Percentiles rank a stretch among this genome's conserved stretches.
Evolutionary conservation across 352 stramenopile species (phyloP).

Genomic region (Thalassiosira exigua): DNA sequence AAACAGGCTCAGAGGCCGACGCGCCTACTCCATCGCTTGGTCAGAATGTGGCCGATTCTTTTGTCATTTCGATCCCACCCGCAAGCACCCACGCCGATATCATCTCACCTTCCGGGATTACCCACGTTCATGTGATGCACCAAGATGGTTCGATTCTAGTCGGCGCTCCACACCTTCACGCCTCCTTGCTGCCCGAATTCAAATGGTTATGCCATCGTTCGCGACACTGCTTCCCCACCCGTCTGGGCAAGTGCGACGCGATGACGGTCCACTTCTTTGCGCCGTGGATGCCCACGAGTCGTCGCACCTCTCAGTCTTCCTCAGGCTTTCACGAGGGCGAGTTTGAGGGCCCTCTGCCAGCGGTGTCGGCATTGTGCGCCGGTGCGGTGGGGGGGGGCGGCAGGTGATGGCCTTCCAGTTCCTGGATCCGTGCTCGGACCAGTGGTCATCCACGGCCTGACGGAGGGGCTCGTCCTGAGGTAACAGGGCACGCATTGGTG

Average conservation of each 20-base stretch:
- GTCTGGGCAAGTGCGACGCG: conserved; percentile 89
- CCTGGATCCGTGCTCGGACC: conserved; percentile 49
- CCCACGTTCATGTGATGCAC: too few relatives aligned
- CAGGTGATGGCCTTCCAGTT: conserved; percentile 85
- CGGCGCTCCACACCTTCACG: too few relatives aligned
- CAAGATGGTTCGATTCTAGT: too few relatives aligned
- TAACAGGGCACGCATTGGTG: too few relatives aligned
- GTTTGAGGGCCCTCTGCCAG: conserved; percentile 96
- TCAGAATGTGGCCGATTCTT: too few relatives aligned
- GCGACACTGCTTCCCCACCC: conserved; percentile 95
- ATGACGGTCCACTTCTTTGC: conserved; percentile 92
- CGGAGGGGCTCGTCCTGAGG: conserved; percentile 77
- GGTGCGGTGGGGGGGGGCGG: conserved; percentile 71
- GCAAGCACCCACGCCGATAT: too few relatives aligned
- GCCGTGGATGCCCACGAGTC: conserved; percentile 79
- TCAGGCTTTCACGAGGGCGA: conserved; percentile 93
- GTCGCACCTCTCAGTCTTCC: conserved; percentile 91
- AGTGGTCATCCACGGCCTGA: conserved; percentile 42
- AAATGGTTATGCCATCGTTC: conserved; percentile 98
- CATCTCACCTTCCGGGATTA: too few relatives aligned
- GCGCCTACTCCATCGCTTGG: too few relatives aligned
- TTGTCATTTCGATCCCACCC: too few relatives aligned
- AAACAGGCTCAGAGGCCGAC: too few relatives aligned
- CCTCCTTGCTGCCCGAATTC: too few relatives aligned
- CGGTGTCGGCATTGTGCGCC: conserved; percentile 90